phyloP scores from a whole-genome alignment of 768 basidiomycete genomes.

The Suillus variegatus region DNA sequence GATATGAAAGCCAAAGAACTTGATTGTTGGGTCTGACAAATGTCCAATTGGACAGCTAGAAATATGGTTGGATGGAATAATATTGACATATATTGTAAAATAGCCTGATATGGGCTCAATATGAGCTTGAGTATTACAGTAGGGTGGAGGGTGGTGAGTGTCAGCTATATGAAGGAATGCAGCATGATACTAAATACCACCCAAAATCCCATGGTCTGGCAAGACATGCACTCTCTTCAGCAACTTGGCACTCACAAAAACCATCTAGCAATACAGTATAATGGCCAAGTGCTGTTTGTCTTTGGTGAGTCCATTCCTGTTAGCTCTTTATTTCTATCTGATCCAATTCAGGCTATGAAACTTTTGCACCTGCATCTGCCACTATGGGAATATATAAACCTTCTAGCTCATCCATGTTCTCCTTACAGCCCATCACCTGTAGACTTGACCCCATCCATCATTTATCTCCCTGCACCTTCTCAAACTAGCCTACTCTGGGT shows the following conservation, averaged over 20 bases:
- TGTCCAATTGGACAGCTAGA: too few species aligned
- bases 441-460: constrained; percentile 27
- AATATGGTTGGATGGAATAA: too few species aligned
- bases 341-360: constrained; percentile 27
- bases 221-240: constrained; percentile 45
- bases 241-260: constrained; percentile 67
- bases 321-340: neutral
- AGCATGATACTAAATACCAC: constrained; percentile 55
- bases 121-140: too few species aligned
- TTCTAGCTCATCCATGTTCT: constrained; percentile 39
- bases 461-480: constrained; percentile 38
- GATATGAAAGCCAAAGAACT: too few species aligned
- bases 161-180: too few species aligned
- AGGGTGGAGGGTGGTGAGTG: too few species aligned
- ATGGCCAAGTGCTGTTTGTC: constrained; percentile 68
- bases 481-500: constrained; percentile 26
- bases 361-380: constrained; percentile 44
- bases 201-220: constrained; percentile 62
- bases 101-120: too few species aligned
- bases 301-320: constrained; percentile 55
- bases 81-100: too few species aligned
- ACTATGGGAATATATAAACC: constrained; percentile 54
- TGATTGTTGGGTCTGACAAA: too few species aligned
- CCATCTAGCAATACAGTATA: constrained; percentile 68
- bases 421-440: constrained; percentile 36